A percentile compares a stretch with the other conserved stretches of the same genome.
phyloP scores from a whole-genome alignment of 2,329 filamentous ascomycete species.

The Pyrenophora tritici-repentis region DNA sequence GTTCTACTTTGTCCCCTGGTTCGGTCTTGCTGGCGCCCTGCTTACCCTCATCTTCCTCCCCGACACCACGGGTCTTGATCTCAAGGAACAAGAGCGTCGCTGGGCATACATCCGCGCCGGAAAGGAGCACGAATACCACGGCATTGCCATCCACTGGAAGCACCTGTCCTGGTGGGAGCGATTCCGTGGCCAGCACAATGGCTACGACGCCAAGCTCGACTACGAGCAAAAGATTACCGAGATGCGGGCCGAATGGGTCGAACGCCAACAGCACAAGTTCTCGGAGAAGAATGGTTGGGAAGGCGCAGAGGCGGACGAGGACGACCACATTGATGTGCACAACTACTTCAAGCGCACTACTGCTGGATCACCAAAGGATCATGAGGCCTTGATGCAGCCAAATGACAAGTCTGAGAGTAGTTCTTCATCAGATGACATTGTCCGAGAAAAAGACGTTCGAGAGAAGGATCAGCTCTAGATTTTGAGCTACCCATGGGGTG shows the following conservation, averaged over 20 bases:
- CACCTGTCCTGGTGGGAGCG: conserved; percentile 91
- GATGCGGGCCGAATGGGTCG: conserved; percentile 64
- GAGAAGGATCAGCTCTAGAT: background rate
- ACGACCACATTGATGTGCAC: conserved; percentile 38
- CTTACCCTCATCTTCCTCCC: conserved; percentile 85
- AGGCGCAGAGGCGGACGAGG: conserved; percentile 35
- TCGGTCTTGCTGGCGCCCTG: conserved; percentile 83
- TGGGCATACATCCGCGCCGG: conserved; percentile 86
- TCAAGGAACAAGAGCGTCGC: conserved; percentile 95
- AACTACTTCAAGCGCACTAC: conserved; percentile 42
- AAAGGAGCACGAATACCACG: conserved; percentile 82
- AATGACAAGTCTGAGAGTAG: conserved; percentile 19
- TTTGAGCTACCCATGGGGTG: too few species aligned
- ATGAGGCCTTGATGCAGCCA: conserved; percentile 26
- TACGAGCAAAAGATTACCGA: conserved; percentile 84
- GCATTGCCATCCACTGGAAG: conserved; percentile 85
- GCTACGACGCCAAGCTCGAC: conserved; percentile 75
- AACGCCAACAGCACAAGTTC: conserved; percentile 60
- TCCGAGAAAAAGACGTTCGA: conserved; percentile 10
- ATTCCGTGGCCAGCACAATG: conserved; percentile 74
- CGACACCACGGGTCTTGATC: conserved; percentile 94
- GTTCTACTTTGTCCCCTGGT: conserved; percentile 95
- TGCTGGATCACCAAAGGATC: conserved; percentile 11
- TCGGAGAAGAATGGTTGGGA: conserved; percentile 38
- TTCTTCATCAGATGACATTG: conserved; percentile 16